phyloP scores from a whole-genome alignment of 2,329 filamentous ascomycete species.

The Aspergillus sp. region DNA sequence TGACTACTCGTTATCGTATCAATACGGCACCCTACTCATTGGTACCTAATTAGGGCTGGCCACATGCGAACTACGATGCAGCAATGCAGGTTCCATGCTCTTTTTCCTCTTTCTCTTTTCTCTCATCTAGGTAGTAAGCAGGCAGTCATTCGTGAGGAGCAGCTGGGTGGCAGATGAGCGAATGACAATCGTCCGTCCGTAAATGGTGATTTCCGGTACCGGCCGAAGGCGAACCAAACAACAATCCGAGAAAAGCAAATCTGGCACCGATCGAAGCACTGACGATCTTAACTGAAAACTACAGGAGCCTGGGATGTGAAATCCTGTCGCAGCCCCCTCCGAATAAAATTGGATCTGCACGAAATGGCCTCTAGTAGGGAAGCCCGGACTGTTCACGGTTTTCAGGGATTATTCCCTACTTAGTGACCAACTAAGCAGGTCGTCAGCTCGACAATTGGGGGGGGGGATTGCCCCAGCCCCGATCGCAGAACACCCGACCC shows the following conservation, averaged over 20 bases:
- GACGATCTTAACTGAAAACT: slow-evolving; percentile 4
- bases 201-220: not conserved
- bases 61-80: not conserved
- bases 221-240: slow-evolving; percentile 3
- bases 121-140: no score
- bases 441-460: not conserved
- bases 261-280: slow-evolving; percentile 7
- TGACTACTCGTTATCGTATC: not conserved
- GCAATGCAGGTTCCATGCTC: not conserved
- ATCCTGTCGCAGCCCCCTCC: not conserved
- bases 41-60: not conserved
- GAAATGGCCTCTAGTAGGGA: not conserved
- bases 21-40: not conserved
- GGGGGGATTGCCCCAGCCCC: not conserved
- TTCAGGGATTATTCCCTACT: not conserved
- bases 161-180: not conserved
- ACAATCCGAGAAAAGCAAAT: slow-evolving; percentile 9
- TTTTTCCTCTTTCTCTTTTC: no score
- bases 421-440: not conserved
- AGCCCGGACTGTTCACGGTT: not conserved
- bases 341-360: slow-evolving; percentile 6
- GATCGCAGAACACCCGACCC: no score
- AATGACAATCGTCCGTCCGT: not conserved
- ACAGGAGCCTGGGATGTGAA: slow-evolving; percentile 5
- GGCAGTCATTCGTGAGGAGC: no score